Percentiles rank a stretch among this genome's conserved stretches.
Conservation (phyloP, 441 rosid genomes). For the Metrosideros polymorpha region DNA sequence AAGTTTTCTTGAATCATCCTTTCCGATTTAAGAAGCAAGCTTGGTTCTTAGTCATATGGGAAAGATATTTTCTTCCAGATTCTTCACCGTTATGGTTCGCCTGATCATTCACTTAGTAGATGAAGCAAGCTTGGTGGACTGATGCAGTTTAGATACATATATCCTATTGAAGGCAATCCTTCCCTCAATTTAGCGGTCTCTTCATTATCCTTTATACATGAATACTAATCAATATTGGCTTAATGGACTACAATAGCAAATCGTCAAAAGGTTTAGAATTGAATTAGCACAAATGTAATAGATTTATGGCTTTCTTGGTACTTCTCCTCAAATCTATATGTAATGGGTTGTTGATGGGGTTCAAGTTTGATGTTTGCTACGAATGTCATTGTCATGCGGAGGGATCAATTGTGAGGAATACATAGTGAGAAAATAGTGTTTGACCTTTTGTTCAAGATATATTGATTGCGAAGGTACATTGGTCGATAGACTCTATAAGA, state of each 20-base stretch:
- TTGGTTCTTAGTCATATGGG: neutral
- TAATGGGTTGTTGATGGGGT: too few species aligned
- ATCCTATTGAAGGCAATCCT: neutral
- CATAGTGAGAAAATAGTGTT: neutral
- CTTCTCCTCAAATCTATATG: too few species aligned
- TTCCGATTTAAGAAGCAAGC: neutral
- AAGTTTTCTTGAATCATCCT: neutral
- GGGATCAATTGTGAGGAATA: neutral
- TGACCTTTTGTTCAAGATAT: neutral
- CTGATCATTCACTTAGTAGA: neutral
- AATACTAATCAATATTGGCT: neutral
- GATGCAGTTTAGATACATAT: neutral
- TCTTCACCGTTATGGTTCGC: neutral
- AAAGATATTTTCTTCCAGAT: fast-evolving
- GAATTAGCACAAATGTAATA: too few species aligned
- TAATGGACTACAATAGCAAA: too few species aligned
- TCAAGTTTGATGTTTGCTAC: too few species aligned
- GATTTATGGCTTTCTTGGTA: too few species aligned
- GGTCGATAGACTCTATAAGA: neutral
- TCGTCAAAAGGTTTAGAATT: neutral
- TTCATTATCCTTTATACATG: neutral
- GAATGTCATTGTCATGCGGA: neutral
- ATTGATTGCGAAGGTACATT: too few species aligned
- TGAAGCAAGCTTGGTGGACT: neutral
- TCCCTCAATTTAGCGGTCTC: neutral